Conservation (phyloP, 495 filamentous ascomycete species). For the Cladorrhinum samala region DNA sequence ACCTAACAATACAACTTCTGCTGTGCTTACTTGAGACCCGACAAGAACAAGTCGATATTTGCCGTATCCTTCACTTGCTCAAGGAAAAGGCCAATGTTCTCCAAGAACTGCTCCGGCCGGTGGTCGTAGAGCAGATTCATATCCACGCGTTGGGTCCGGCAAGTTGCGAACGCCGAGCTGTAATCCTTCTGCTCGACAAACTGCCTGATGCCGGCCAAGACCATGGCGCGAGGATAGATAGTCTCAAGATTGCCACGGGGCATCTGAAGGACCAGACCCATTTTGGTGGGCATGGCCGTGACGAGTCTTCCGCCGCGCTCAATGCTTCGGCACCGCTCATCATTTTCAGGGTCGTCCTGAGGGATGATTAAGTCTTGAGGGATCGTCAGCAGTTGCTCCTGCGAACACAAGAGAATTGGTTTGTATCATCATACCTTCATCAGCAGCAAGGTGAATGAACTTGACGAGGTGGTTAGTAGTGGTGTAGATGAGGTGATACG, state of each 20-base stretch:
- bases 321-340: slow-evolving; percentile 87
- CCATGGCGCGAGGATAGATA: slow-evolving; percentile 86
- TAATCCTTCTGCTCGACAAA: slow-evolving; percentile 77
- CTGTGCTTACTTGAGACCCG: slow-evolving; percentile 67
- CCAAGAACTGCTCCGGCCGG: slow-evolving; percentile 73
- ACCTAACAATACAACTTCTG: background rate
- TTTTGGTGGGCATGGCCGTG: slow-evolving; percentile 81
- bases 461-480: slow-evolving; percentile 88
- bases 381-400: slow-evolving; percentile 12
- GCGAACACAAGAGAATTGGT: slow-evolving; percentile 11
- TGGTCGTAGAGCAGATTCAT: slow-evolving; percentile 99
- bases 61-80: slow-evolving; percentile 80
- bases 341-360: slow-evolving; percentile 78
- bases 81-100: slow-evolving; percentile 67
- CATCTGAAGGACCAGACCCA: slow-evolving; percentile 81
- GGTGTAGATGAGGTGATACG: slow-evolving; percentile 82
- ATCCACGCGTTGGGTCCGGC: slow-evolving; percentile 88
- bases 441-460: slow-evolving; percentile 73
- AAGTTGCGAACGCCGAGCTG: slow-evolving; percentile 73
- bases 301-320: slow-evolving; percentile 84
- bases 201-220: slow-evolving; percentile 77
- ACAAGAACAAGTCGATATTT: slow-evolving; percentile 87
- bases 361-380: slow-evolving; percentile 71
- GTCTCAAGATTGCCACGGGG: slow-evolving; percentile 94
- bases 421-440: too few species aligned